These are phyloP conservation scores for Rhizophora apiculata DNA, from an alignment of 345 rosid species.

Conservation along the genomic window DNA sequence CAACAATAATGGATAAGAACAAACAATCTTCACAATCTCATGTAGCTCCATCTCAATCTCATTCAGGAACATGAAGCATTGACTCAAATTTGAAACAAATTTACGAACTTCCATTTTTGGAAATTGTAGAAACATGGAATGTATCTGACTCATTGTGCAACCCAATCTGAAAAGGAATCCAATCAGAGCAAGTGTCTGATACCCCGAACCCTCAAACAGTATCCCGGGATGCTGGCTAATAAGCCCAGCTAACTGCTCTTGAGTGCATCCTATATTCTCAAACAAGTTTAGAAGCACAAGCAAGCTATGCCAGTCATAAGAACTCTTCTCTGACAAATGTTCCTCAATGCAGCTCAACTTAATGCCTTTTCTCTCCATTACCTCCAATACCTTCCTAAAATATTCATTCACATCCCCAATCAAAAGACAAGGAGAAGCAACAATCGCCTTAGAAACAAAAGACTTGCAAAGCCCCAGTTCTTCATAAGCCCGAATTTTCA, in stretches of 20 bases:
- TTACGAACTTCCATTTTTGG: constrained; percentile 43
- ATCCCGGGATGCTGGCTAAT: constrained; percentile 52
- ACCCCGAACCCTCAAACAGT: constrained; percentile 55
- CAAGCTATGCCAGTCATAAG: constrained; percentile 58
- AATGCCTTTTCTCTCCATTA: constrained; percentile 42
- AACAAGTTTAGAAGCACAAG: constrained; percentile 42
- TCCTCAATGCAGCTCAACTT: constrained; percentile 50
- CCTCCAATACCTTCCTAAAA: constrained; percentile 46
- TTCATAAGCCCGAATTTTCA: constrained; percentile 55
- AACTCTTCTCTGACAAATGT: constrained; percentile 32
- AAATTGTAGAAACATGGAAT: constrained; percentile 46
- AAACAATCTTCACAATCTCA: constrained; percentile 48
- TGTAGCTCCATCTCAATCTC: constrained; percentile 53
- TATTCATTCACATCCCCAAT: constrained; percentile 47
- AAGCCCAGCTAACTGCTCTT: constrained; percentile 44
- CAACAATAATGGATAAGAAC: constrained; percentile 42
- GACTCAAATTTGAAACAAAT: constrained; percentile 53
- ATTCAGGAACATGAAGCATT: constrained; percentile 41
- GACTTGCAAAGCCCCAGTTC: constrained; percentile 51
- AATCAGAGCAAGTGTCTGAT: constrained; percentile 34
- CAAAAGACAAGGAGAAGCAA: constrained; percentile 50
- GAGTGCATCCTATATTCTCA: constrained; percentile 28
- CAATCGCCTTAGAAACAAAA: constrained; percentile 42
- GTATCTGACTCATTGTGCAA: constrained; percentile 35
- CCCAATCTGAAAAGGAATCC: constrained; percentile 63